A percentile compares a stretch with the other conserved stretches of the same genome.
Conservation (phyloP, 805 yeast species). For the Candida verbasci region DNA sequence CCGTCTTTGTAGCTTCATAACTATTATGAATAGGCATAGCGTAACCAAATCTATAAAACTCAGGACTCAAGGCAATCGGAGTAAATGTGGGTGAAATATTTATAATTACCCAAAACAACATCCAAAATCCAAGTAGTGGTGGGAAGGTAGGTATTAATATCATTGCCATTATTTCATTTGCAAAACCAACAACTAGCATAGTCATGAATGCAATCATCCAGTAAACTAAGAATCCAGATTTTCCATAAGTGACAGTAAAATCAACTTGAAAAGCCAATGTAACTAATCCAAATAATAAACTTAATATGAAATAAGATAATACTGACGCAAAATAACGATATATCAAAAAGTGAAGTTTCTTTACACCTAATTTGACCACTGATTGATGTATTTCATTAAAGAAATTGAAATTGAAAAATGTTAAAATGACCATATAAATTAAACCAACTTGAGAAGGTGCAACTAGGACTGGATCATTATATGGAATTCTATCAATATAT, state of each 20-base stretch:
- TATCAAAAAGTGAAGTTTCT: conserved; percentile 41
- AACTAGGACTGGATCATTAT: conserved; percentile 42
- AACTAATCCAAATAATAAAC: conserved; percentile 55
- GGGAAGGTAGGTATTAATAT: conserved; percentile 51
- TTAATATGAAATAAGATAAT: conserved; percentile 50
- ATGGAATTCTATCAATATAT: conserved; percentile 47
- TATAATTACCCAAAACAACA: conserved; percentile 62
- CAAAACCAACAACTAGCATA: conserved; percentile 74
- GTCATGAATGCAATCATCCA: conserved; percentile 69
- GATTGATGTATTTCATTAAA: conserved; percentile 49
- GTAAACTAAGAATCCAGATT: conserved; percentile 65
- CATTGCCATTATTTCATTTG: conserved; percentile 62
- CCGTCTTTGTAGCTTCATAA: conserved; percentile 55
- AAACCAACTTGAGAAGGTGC: conserved; percentile 77
- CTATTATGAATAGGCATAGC: conserved; percentile 68
- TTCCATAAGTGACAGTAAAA: conserved; percentile 55
- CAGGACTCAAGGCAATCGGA: conserved; percentile 55
- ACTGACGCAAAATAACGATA: conserved; percentile 52
- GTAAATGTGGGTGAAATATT: conserved; percentile 69
- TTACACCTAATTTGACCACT: conserved; percentile 41
- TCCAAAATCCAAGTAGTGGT: conserved; percentile 67
- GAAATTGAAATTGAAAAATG: conserved; percentile 68
- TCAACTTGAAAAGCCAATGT: conserved; percentile 67
- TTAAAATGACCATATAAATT: conserved; percentile 64
- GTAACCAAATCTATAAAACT: conserved; percentile 61